Conservation (phyloP, 2,329 filamentous ascomycete genomes). For the Cryoendolithus antarcticus region DNA sequence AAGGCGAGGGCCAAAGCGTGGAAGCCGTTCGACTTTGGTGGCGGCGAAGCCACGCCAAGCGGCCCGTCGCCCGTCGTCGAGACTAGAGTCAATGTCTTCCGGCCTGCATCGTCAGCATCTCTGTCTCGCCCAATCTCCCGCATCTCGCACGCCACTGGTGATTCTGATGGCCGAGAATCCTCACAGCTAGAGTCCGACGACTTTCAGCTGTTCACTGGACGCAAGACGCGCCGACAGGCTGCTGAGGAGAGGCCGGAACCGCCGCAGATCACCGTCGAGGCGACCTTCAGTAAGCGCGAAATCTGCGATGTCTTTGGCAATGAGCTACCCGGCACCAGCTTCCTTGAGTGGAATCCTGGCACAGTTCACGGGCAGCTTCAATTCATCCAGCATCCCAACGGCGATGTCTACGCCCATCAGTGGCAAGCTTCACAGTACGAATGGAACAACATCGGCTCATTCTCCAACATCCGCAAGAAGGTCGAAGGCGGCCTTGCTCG, state of each 20-base stretch:
- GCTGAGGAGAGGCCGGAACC: slow-evolving; percentile 15
- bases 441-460: slow-evolving; percentile 35
- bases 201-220: slow-evolving; percentile 21
- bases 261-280: slow-evolving; percentile 20
- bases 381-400: slow-evolving; percentile 36
- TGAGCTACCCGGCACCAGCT: slow-evolving; percentile 28
- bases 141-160: slow-evolving; percentile 13
- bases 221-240: slow-evolving; percentile 11
- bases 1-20: slow-evolving; percentile 16
- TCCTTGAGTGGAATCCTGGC: slow-evolving; percentile 22
- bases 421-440: slow-evolving; percentile 29
- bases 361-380: slow-evolving; percentile 30
- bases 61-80: slow-evolving; percentile 11
- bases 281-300: slow-evolving; percentile 18
- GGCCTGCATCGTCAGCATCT: slow-evolving; percentile 12
- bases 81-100: slow-evolving; percentile 21
- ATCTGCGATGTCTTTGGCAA: slow-evolving; percentile 29
- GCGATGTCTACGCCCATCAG: slow-evolving; percentile 35
- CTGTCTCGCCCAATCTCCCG: slow-evolving; percentile 17
- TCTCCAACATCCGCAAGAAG: slow-evolving; percentile 28
- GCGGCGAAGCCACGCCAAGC: slow-evolving; percentile 1
- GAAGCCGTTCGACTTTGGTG: slow-evolving; percentile 16
- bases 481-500: slow-evolving; percentile 33
- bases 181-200: slow-evolving; percentile 10
- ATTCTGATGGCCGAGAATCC: slow-evolving; percentile 12